phyloP scores from a whole-genome alignment of 2,329 filamentous ascomycete genomes.

The Berkeleyomyces basicola region DNA sequence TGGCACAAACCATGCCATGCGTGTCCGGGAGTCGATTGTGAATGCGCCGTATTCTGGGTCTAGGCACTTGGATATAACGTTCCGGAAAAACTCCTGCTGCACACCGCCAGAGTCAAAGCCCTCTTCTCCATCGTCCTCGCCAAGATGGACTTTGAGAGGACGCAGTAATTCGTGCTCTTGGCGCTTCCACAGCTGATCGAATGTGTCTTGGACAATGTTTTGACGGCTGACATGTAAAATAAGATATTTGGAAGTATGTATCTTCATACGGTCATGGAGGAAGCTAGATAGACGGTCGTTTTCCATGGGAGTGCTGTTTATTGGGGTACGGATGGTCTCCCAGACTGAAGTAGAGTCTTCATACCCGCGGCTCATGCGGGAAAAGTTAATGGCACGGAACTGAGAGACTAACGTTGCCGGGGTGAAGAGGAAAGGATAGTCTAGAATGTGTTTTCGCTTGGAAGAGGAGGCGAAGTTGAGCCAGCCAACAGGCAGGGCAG shows the following conservation, averaged over 20 bases:
- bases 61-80: conserved; percentile 66
- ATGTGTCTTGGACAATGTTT: conserved; percentile 52
- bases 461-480: conserved; percentile 42
- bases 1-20: conserved; percentile 78
- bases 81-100: conserved; percentile 87
- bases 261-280: conserved; percentile 45
- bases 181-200: conserved; percentile 80
- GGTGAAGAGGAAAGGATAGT: conserved; percentile 67
- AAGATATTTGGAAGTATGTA: conserved; percentile 53
- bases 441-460: conserved; percentile 56
- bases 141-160: conserved; percentile 76
- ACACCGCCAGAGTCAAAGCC: conserved; percentile 90
- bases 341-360: conserved; percentile 48
- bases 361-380: conserved; percentile 65
- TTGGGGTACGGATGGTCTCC: conserved; percentile 38
- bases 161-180: conserved; percentile 67
- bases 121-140: conserved; percentile 67
- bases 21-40: conserved; percentile 55
- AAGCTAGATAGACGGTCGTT: conserved; percentile 42
- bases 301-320: conserved; percentile 37
- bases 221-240: conserved; percentile 52
- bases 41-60: conserved; percentile 68
- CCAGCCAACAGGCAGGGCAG: conserved; percentile 61
- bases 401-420: conserved; percentile 58
- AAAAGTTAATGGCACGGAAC: conserved; percentile 78